These are phyloP conservation scores for Pichia sp. DNA, from an alignment of 1,139 yeast species.

Conservation along the genomic window DNA sequence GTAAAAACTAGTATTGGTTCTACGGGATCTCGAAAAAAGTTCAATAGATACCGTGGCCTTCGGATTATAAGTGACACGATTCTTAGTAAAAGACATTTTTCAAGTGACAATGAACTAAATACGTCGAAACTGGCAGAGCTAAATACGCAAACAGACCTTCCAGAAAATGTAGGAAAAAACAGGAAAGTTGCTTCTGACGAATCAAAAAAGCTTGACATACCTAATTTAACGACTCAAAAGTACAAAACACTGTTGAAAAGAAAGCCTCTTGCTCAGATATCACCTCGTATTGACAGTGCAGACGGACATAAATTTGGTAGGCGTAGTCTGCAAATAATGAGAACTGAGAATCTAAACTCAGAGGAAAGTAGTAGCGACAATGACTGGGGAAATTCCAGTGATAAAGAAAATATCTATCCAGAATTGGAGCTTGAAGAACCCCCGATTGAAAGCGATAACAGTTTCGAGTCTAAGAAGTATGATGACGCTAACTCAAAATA, in stretches of 20 bases:
- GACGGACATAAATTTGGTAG: too few species aligned
- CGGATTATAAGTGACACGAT: slow-evolving; percentile 8
- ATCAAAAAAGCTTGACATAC: too few species aligned
- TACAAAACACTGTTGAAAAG: background rate
- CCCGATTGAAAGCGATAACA: background rate
- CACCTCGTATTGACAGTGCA: background rate
- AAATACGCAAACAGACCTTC: background rate
- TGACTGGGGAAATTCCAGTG: background rate
- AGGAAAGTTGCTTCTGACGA: too few species aligned
- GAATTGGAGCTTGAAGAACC: background rate
- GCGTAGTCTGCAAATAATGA: too few species aligned
- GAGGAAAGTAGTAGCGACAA: background rate
- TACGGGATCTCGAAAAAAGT: background rate
- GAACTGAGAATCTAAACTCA: background rate
- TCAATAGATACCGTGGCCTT: background rate
- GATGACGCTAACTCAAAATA: background rate
- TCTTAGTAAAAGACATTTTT: slow-evolving; percentile 5
- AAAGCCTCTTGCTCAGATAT: background rate
- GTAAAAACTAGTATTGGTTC: background rate
- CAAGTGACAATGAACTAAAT: slow-evolving; percentile 5
- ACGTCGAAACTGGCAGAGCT: background rate
- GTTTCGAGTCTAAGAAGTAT: background rate
- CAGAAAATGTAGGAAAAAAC: background rate
- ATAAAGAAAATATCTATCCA: slow-evolving; percentile 1
- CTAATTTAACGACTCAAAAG: background rate